Evolutionary conservation across 2,329 filamentous ascomycete genomes (phyloP), one percentile per base, ranked within the genome.

Genomic region (Ophiocordyceps polyrhachis-furcata): DNA sequence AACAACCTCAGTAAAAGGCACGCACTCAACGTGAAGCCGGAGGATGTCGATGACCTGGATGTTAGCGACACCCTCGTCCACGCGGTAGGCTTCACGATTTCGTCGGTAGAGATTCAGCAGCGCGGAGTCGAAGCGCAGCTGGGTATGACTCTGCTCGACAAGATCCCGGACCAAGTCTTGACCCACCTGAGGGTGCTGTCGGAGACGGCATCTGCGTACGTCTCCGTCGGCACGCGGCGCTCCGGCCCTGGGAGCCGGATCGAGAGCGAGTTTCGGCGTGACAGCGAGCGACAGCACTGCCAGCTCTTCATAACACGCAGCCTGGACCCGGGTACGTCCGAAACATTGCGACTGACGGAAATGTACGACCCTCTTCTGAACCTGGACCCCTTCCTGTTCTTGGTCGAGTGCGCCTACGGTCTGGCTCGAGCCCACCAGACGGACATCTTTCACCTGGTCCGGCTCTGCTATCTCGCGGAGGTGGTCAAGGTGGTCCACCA

Each of bases 401-500:
- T 96, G 44, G 78, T 83, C 14, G 83, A 94, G 57, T 80, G 76
- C 53, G 77, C 83, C 1, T 74, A 87, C 44, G 81, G 78, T 45
- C 59, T 93, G 17, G 71, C 74, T 7, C 72, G 81, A 9, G 71
- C 79, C 2, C 73, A 86, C 25, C 68, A 74, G 38, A 71, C 84
- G 37, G 83, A 93, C 45, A 76, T 93, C 40, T 74, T 80, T 38
- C 83, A 94, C 58, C 61, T 96, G 44, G 63, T 96, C 43, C 79
- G 82, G 35, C 67, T 96, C 41, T 95, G 87, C 63, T 95, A 93
- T 57, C 71, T 93, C 45, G 85, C 85, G 3, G 91, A 98, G 62
- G 77, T 98, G 46, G 77, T 93, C 48, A 93, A 93, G 62, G 79
- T 87, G 6, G 71, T 86, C 15, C 70, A 69, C 49, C 68, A 74